Conservation (phyloP, 108 stramenopile species). For the Stephanodiscus triporus region DNA sequence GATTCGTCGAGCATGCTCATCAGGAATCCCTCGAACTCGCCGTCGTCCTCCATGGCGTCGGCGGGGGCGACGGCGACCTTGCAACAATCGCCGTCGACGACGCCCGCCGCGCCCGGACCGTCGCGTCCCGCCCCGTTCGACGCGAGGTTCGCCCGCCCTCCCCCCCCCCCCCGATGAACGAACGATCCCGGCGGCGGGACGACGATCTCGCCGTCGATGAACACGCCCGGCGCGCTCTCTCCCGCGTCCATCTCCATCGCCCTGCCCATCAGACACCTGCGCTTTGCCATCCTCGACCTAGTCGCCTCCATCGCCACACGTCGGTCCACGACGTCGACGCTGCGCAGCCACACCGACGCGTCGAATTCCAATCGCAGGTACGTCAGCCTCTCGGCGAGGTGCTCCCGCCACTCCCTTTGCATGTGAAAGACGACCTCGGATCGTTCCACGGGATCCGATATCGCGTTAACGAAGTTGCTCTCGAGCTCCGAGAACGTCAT, state of each 20-base stretch:
- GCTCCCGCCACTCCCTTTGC: slow-evolving; percentile 88
- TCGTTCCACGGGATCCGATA: slow-evolving; percentile 70
- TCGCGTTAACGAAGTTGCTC: slow-evolving; percentile 62
- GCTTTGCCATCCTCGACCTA: slow-evolving; percentile 63
- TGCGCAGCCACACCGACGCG: slow-evolving; percentile 69
- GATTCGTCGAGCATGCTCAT: slow-evolving; percentile 34
- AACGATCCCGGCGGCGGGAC: neutral
- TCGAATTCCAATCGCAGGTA: slow-evolving; percentile 68
- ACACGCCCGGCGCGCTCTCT: slow-evolving; percentile 67
- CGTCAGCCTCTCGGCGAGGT: slow-evolving; percentile 66
- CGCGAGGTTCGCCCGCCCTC: too few species aligned
- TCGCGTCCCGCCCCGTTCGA: too few species aligned
- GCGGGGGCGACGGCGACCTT: neutral
- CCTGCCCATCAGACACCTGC: slow-evolving; percentile 83
- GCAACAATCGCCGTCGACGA: neutral
- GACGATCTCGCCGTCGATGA: slow-evolving; percentile 62
- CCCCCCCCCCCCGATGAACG: slow-evolving; percentile 14
- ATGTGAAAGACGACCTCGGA: slow-evolving; percentile 85
- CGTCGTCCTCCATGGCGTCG: slow-evolving; percentile 10
- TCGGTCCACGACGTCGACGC: slow-evolving; percentile 80
- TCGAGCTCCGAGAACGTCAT: slow-evolving; percentile 65
- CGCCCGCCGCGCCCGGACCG: slow-evolving; percentile 25
- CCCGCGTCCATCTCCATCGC: slow-evolving; percentile 68
- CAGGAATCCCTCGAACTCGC: slow-evolving; percentile 37
- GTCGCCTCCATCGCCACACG: slow-evolving; percentile 75